Evolutionary conservation across 352 stramenopile genomes (phyloP).

Genomic region (Phytopythium delawarense): DNA sequence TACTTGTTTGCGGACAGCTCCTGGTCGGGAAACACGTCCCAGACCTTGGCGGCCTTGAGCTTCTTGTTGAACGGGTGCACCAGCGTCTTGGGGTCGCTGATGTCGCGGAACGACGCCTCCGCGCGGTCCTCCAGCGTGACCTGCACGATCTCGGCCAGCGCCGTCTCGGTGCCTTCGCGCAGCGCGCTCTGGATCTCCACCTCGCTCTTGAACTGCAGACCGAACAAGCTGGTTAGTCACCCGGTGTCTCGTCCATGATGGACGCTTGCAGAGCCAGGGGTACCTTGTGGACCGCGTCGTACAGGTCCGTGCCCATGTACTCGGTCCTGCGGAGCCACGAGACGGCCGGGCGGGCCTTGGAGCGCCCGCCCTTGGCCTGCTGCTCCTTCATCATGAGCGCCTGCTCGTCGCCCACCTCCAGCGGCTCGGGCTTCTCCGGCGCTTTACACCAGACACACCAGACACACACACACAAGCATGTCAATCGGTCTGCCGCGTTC

Average conservation of each 20-base stretch:
- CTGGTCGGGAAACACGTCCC: conserved; percentile 81
- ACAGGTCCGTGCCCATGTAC: conserved; percentile 86
- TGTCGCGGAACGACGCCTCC: conserved; percentile 74
- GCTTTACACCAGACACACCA: conserved; percentile 21
- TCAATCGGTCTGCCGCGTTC: no score
- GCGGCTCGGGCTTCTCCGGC: conserved; percentile 34
- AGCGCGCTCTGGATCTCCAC: conserved; percentile 80
- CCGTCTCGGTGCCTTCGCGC: conserved; percentile 77
- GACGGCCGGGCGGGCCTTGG: conserved; percentile 65
- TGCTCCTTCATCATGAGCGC: conserved; percentile 79
- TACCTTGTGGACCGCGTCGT: conserved; percentile 77
- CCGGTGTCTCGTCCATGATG: no score
- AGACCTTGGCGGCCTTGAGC: conserved; percentile 76
- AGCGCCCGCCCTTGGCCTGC: conserved; percentile 38
- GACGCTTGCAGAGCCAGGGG: background rate
- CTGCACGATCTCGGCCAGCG: conserved; percentile 67
- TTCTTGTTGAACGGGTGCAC: conserved; percentile 82
- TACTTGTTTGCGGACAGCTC: conserved; percentile 81
- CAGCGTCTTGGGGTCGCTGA: conserved; percentile 56
- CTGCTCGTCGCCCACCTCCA: conserved; percentile 75
- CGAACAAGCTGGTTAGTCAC: background rate
- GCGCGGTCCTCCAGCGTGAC: conserved; percentile 72
- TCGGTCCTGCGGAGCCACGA: conserved; percentile 81
- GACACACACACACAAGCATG: background rate
- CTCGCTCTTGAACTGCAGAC: conserved; percentile 72